Base-by-base conservation (phyloP, 2,329 filamentous ascomycete species). In the Sphaerostilbella broomeana region DNA sequence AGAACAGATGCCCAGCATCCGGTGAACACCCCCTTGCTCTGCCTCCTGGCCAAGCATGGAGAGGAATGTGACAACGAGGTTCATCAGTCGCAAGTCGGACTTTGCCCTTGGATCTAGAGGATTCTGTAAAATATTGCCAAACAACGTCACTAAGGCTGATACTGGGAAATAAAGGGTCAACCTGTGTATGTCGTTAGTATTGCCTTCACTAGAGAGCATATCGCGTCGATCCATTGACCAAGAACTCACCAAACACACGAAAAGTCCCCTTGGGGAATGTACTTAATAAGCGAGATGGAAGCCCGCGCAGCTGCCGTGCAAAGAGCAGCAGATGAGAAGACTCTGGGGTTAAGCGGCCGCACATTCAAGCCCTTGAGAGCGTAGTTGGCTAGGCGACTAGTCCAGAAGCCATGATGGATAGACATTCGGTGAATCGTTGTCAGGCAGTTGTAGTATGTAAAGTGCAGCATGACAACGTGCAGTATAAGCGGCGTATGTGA, bases 391-490 rank as follows among this genome's bases (percentile, higher is more conserved):
- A 98, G 66, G 25, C 92, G 79, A 55, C 86, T 95, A 1, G 90
- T 97, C 92, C 92, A 98, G 64, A 95, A 95, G 11, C 92, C 92
- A 57, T 95, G 89, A 53, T 97, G 92, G 20, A 97, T 85, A 28
- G 87, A 94, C 92, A 97, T 98, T 36, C 92, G 86, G 60, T 98
- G 92, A 48, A 98, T 95, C 0, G 92, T 98, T 1, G 90, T 95
- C 36, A 98, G 67, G 53, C 89, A 95, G 60, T 98, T 98, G 68
- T 97, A 97, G 63, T 98, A 98, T 2, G 87, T 83, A 54, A 98
- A 94, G 60, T 98, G 92, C 42, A 98, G 68, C 59, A 95, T 86
- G 45, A 95, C 89, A 37, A 98, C 79, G 49, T 97, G 90, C 15
- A 98, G 70, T 15, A 97, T 89, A n/a, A 97, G 72, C 1, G 90